A percentile compares a stretch with the other conserved stretches of the same genome.
These are phyloP conservation scores for Irpex lacteus DNA, from an alignment of 1,284 basidiomycete genomes.

Conservation along the genomic window DNA sequence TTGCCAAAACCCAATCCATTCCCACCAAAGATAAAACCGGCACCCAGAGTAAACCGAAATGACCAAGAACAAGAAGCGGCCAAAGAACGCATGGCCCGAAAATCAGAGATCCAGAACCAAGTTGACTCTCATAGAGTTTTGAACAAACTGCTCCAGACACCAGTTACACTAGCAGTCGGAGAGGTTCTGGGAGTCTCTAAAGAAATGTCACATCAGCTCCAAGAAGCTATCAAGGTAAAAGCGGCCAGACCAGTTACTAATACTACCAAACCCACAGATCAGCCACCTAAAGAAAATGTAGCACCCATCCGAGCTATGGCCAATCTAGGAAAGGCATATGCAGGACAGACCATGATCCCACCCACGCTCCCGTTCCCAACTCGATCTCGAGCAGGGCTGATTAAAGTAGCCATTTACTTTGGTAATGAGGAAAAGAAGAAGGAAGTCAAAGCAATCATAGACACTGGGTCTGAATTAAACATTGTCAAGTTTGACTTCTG, in stretches of 20 bases:
- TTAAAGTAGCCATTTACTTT: background rate
- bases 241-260: background rate
- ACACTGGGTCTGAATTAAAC: conserved; percentile 9
- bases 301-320: no score
- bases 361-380: background rate
- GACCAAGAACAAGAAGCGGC: background rate
- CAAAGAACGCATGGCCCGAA: background rate
- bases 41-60: background rate
- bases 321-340: no score
- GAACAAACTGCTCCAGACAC: background rate
- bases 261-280: background rate
- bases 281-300: background rate
- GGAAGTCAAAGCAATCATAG: conserved; percentile 1
- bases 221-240: conserved; percentile 9
- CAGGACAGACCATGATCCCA: background rate
- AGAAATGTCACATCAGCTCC: conserved; percentile 8
- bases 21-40: background rate
- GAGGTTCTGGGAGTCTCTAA: conserved; percentile 4
- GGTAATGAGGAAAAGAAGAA: background rate
- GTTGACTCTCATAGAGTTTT: background rate
- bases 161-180: background rate
- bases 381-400: background rate
- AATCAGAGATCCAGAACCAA: conserved; percentile 4
- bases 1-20: background rate
- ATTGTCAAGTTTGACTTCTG: conserved; percentile 1